Percentiles rank a stretch among this genome's conserved stretches.
Conservation (phyloP, 495 filamentous ascomycete species). For the Lasiosphaeris hirsuta region DNA sequence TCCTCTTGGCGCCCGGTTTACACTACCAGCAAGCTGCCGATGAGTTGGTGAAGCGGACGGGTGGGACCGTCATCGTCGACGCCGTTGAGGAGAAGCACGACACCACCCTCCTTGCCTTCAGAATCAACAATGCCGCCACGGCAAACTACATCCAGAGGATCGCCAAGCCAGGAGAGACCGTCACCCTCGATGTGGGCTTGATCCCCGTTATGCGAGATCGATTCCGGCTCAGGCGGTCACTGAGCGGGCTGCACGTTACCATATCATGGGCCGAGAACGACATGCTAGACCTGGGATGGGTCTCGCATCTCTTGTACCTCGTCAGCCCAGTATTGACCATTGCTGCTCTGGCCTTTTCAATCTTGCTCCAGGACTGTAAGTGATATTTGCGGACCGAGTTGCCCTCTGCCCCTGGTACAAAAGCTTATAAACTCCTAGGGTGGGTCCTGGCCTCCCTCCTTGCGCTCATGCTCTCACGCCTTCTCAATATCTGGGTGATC, state of each 20-base stretch:
- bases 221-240: conserved; percentile 15
- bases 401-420: no score
- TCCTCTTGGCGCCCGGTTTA: conserved; percentile 57
- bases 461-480: conserved; percentile 49
- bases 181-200: conserved; percentile 45
- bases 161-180: conserved; percentile 41
- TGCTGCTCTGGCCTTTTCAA: conserved; percentile 35
- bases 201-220: conserved; percentile 14
- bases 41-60: conserved; percentile 30
- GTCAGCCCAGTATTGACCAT: conserved; percentile 43
- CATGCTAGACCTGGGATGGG: conserved; percentile 32
- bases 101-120: conserved; percentile 34
- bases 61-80: conserved; percentile 15
- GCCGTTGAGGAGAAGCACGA: conserved; percentile 34
- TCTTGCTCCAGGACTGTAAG: conserved; percentile 46
- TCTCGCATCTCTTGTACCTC: conserved; percentile 46
- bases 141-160: conserved; percentile 48
- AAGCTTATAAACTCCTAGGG: conserved; percentile 23
- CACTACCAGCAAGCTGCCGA: conserved; percentile 60
- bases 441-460: conserved; percentile 47
- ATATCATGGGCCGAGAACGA: conserved; percentile 29
- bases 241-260: conserved; percentile 26
- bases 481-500: conserved; percentile 54
- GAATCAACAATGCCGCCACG: conserved; percentile 54
- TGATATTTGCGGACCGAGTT: neutral